These are phyloP conservation scores for Erodium trifolium DNA, from an alignment of 441 rosid species.

Conservation along the genomic window DNA sequence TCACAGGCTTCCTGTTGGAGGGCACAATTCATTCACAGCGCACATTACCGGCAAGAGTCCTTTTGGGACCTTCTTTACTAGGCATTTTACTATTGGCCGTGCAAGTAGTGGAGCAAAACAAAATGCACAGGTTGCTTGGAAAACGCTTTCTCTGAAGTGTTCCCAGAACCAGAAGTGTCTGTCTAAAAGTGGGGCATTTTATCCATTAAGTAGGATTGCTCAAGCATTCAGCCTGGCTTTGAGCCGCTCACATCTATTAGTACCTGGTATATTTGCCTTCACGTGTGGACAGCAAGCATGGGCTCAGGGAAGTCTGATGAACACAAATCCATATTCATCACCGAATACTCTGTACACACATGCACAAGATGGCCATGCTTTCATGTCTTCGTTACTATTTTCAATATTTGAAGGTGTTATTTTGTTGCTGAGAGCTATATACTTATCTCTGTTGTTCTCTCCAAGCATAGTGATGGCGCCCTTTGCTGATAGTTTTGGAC, in stretches of 20 bases:
- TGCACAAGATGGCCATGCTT: slow-evolving; percentile 75
- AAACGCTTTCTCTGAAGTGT: slow-evolving; percentile 38
- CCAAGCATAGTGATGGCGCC: slow-evolving; percentile 82
- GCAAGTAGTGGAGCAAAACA: slow-evolving; percentile 33
- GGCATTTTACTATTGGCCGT: slow-evolving; percentile 35
- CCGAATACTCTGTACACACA: slow-evolving; percentile 50
- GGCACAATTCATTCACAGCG: slow-evolving; percentile 23
- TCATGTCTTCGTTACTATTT: slow-evolving; percentile 40
- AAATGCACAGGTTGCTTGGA: slow-evolving; percentile 64
- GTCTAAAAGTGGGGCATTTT: slow-evolving; percentile 16
- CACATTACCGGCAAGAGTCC: slow-evolving; percentile 28
- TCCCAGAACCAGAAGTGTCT: slow-evolving; percentile 34
- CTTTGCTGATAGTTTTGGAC: slow-evolving; percentile 58
- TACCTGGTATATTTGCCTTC: slow-evolving; percentile 54
- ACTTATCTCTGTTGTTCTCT: slow-evolving; percentile 59
- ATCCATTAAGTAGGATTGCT: slow-evolving; percentile 31
- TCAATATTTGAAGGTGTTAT: slow-evolving; percentile 52
- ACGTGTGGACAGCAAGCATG: slow-evolving; percentile 58
- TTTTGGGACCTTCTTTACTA: slow-evolving; percentile 19
- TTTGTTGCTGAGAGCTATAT: slow-evolving; percentile 63
- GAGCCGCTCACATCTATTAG: slow-evolving; percentile 51
- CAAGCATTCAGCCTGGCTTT: slow-evolving; percentile 84
- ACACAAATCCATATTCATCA: slow-evolving; percentile 38
- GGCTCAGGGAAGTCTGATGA: slow-evolving; percentile 46
- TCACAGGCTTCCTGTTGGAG: slow-evolving; percentile 31